These are phyloP conservation scores for Teratosphaeria viscida DNA, from an alignment of 2,329 filamentous ascomycete species.

Conservation along the genomic window DNA sequence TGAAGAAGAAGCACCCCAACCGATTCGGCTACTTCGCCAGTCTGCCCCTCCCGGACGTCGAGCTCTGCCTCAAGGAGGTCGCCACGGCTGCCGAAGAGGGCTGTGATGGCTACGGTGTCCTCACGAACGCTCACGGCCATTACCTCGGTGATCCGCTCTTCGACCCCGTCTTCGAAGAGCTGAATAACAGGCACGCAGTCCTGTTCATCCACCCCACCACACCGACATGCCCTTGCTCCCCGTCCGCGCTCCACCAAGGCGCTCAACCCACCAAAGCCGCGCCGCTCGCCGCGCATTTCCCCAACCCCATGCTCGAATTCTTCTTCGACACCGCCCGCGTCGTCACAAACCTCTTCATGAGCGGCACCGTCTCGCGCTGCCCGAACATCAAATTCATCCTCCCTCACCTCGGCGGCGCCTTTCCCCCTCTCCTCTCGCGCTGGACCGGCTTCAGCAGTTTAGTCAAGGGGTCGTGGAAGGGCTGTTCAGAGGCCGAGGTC, in stretches of 20 bases:
- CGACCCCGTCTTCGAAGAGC: slow-evolving; percentile 37
- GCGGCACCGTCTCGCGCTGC: slow-evolving; percentile 36
- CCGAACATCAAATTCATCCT: slow-evolving; percentile 40
- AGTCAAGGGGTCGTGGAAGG: slow-evolving; percentile 25
- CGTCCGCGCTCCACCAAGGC: slow-evolving; percentile 7
- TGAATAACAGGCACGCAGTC: slow-evolving; percentile 37
- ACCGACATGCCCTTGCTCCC: slow-evolving; percentile 29
- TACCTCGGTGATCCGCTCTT: slow-evolving; percentile 42
- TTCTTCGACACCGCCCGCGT: slow-evolving; percentile 44
- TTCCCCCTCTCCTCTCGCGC: slow-evolving; percentile 36
- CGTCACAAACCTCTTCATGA: slow-evolving; percentile 39
- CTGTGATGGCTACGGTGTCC: slow-evolving; percentile 42
- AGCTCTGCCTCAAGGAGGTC: slow-evolving; percentile 40
- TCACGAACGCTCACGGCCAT: slow-evolving; percentile 44
- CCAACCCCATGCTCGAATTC: slow-evolving; percentile 40
- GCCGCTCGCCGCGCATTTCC: slow-evolving; percentile 29
- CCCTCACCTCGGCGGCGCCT: slow-evolving; percentile 38
- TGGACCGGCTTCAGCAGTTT: slow-evolving; percentile 32
- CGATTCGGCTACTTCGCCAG: slow-evolving; percentile 46
- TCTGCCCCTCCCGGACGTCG: slow-evolving; percentile 42
- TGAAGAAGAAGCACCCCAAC: slow-evolving; percentile 28
- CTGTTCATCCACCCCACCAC: slow-evolving; percentile 48
- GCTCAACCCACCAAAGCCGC: slow-evolving; percentile 22
- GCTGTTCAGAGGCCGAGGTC: slow-evolving; percentile 21
- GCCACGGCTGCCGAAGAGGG: slow-evolving; percentile 31